Evolutionary conservation across 2,329 filamentous ascomycete genomes (phyloP).

Genomic region (Pseudocercospora macadamiae): DNA sequence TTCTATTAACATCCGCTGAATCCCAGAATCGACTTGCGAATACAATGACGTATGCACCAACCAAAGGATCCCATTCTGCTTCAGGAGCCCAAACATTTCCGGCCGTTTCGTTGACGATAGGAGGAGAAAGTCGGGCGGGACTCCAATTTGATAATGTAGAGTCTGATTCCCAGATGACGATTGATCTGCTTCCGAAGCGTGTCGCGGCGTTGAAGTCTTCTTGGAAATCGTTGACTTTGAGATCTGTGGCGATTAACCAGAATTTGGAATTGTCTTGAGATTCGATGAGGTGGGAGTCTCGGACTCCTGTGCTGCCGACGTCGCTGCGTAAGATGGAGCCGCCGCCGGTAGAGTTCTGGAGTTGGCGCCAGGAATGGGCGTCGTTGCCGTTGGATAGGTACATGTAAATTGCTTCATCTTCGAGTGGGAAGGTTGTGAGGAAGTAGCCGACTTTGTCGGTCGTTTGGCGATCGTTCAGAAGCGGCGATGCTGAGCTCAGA

Average conservation of each 20-base stretch:
- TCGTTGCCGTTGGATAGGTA: constrained; percentile 25
- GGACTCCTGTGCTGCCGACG: constrained; percentile 23
- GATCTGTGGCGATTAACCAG: constrained; percentile 27
- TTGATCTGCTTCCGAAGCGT: constrained; percentile 26
- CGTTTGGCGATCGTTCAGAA: not conserved
- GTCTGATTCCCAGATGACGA: constrained; percentile 24
- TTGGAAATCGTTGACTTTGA: constrained; percentile 30
- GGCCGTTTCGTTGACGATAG: constrained; percentile 17
- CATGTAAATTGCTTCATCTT: constrained; percentile 33
- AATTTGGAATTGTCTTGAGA: constrained; percentile 20
- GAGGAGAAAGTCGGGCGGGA: constrained; percentile 10
- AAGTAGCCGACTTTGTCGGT: constrained; percentile 23
- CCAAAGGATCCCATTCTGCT: constrained; percentile 20
- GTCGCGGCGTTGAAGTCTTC: constrained; percentile 30
- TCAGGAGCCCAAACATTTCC: constrained; percentile 25
- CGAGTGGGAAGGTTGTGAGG: constrained; percentile 33
- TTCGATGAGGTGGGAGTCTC: constrained; percentile 21
- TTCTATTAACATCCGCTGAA: constrained; percentile 12
- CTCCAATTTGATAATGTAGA: constrained; percentile 19
- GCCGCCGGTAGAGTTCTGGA: constrained; percentile 13
- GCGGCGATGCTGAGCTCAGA: not conserved
- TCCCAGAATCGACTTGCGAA: constrained; percentile 23
- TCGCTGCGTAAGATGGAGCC: constrained; percentile 20
- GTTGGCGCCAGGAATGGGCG: constrained; percentile 19
- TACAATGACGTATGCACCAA: constrained; percentile 18